Evolutionary conservation across 768 basidiomycete genomes (phyloP).

Genomic region (Dioszegia hungarica): DNA sequence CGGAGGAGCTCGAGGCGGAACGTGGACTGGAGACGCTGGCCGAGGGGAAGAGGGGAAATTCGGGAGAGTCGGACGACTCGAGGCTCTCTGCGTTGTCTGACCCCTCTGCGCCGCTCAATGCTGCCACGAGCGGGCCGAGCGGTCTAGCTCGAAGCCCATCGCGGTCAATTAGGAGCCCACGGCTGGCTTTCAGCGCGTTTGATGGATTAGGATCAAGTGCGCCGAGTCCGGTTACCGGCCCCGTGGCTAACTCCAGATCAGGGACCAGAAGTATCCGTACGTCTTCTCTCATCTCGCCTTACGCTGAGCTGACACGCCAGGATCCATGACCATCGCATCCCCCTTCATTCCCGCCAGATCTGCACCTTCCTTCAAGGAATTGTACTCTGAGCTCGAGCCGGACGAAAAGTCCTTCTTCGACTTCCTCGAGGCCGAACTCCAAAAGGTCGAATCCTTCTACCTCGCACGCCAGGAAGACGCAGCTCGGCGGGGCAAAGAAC

Average conservation of each 20-base stretch:
- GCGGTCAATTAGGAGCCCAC: slow-evolving; percentile 6
- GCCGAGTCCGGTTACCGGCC: background rate
- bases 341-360: slow-evolving; percentile 14
- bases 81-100: background rate
- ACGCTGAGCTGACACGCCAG: slow-evolving; percentile 5
- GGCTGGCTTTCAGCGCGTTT: slow-evolving; percentile 1
- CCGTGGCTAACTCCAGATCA: background rate
- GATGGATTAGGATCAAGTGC: background rate
- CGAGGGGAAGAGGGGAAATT: background rate
- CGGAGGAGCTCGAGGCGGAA: background rate
- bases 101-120: background rate
- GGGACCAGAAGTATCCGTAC: slow-evolving; percentile 11
- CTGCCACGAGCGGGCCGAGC: background rate
- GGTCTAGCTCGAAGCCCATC: background rate
- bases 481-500: slow-evolving; percentile 41
- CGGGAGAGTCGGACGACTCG: background rate
- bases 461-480: slow-evolving; percentile 64
- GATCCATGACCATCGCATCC: slow-evolving; percentile 29
- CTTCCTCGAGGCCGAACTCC: slow-evolving; percentile 69
- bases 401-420: slow-evolving; percentile 70
- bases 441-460: slow-evolving; percentile 83
- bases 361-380: slow-evolving; percentile 43
- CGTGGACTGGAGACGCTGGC: background rate
- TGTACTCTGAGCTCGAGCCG: slow-evolving; percentile 58
- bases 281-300: background rate